A percentile compares a stretch with the other conserved stretches of the same genome.
Evolutionary conservation across 257 asterid genomes (phyloP).

Genomic region (Thymus quinquecostatus): DNA sequence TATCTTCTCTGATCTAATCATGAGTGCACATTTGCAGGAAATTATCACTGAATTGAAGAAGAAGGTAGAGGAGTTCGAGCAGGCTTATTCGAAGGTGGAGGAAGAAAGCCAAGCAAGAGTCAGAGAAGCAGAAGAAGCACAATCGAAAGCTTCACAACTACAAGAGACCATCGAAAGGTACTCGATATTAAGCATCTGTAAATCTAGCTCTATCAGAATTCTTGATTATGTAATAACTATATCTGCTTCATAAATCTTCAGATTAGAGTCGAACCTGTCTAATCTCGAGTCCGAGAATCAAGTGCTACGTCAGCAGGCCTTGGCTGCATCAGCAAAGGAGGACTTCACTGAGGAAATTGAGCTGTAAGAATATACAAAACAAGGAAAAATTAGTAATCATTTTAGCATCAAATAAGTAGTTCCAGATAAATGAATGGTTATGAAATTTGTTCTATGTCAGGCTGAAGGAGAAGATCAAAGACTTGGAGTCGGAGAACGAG

Average conservation of each 20-base stretch:
- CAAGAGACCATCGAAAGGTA: slow-evolving; percentile 89
- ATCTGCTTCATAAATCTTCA: slow-evolving; percentile 44
- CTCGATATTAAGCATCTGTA: slow-evolving; percentile 20
- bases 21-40: slow-evolving; percentile 53
- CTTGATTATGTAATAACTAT: slow-evolving; percentile 30
- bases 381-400: too few relatives aligned
- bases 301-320: slow-evolving; percentile 91
- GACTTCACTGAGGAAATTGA: slow-evolving; percentile 74
- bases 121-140: slow-evolving; percentile 78
- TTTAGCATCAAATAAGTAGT: too few relatives aligned
- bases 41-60: slow-evolving; percentile 64
- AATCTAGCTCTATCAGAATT: slow-evolving; percentile 24
- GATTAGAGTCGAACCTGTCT: slow-evolving; percentile 73
- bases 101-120: slow-evolving; percentile 61
- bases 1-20: slow-evolving; percentile 20
- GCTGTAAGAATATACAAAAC: slow-evolving; percentile 50
- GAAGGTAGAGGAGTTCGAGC: slow-evolving; percentile 65
- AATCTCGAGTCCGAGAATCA: slow-evolving; percentile 93
- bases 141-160: slow-evolving; percentile 59
- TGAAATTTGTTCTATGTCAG: slow-evolving; percentile 43
- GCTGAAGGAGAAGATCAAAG: slow-evolving; percentile 64
- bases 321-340: slow-evolving; percentile 74
- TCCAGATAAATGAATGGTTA: slow-evolving; percentile 21
- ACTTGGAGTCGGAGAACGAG: slow-evolving; percentile 76
- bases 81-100: slow-evolving; percentile 56